Base-by-base conservation (phyloP, 345 rosid genomes). In the Salix dunnii region DNA sequence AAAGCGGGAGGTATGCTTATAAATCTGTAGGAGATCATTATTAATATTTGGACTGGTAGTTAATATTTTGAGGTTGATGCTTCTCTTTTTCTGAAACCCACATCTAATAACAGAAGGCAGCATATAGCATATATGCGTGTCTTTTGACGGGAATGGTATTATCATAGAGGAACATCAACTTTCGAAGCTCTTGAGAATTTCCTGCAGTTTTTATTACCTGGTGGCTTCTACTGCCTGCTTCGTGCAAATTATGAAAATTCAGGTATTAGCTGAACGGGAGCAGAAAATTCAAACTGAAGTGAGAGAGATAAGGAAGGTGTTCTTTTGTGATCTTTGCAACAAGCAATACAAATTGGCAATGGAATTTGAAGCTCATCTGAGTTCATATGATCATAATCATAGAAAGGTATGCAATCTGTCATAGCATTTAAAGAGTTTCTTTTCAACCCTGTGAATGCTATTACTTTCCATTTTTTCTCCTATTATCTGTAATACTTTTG, bases 201-300 rank as follows among this genome's bases (percentile, higher is more conserved):
- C 90, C 88, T 89, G 90, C 96, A 89, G 97, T 93, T 89, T 95
- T 91, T 95, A 95, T 93, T 93, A 90, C 94, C 93, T 91, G 97
- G 97, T 89, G 93, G 96, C 91, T 90, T 88, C 95, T 94, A 92
- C 97, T 96, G 92, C 99, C 97, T 82, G 94, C 98, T 93, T 92
- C 97, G 90, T 93, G 89, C 96, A 94, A 91, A 86, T 96, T 96
- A 90, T 95, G 96, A 92, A 91, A 90, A 96, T 96, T 88, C 99
- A 96, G 99, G 99, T 93, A 77, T 74, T 92, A 87, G 98, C 99
- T 83, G 99, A 91, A 83, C 94, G 99, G 69, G 99, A 96, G 94
- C 98, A 88, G 86, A 96, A 93, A 91, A 96, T 96, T 84, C 97
- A 92, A 82, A 91, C 86, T 60, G 97, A 93, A 87, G 98, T 96